Evolutionary conservation across 176 grass and related monocot species (phyloP).

Genomic region (Oryza meridionalis): DNA sequence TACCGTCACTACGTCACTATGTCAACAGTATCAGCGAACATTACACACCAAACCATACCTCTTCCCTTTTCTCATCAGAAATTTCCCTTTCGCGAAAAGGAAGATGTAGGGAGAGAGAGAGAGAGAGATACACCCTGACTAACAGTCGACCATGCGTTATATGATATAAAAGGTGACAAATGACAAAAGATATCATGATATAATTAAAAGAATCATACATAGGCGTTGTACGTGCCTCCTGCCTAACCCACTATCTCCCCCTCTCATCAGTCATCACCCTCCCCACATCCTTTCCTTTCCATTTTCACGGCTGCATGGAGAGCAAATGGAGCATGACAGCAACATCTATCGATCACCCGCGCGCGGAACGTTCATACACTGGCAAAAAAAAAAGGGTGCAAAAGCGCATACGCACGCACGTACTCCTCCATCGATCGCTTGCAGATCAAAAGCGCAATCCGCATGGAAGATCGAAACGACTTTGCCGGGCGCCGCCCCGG

Average conservation of each 20-base stretch:
- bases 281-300: neutral
- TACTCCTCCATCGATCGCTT: neutral
- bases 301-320: neutral
- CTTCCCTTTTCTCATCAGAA: neutral
- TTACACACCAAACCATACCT: neutral
- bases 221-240: neutral
- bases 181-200: neutral
- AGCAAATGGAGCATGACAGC: neutral
- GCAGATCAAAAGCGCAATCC: neutral
- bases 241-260: conserved; percentile 1
- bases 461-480: neutral
- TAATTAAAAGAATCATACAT: neutral
- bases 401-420: neutral
- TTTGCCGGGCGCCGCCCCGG: too few species aligned
- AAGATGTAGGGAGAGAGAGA: neutral
- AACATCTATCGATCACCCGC: neutral
- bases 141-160: neutral
- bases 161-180: neutral
- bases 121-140: neutral
- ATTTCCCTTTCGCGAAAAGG: neutral
- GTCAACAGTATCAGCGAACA: neutral
- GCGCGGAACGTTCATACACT: neutral
- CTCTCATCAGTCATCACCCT: neutral
- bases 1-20: neutral
- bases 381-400: neutral